Evolutionary conservation across 129 eudicot genomes (phyloP).

Genomic region (Apium graveolens): DNA sequence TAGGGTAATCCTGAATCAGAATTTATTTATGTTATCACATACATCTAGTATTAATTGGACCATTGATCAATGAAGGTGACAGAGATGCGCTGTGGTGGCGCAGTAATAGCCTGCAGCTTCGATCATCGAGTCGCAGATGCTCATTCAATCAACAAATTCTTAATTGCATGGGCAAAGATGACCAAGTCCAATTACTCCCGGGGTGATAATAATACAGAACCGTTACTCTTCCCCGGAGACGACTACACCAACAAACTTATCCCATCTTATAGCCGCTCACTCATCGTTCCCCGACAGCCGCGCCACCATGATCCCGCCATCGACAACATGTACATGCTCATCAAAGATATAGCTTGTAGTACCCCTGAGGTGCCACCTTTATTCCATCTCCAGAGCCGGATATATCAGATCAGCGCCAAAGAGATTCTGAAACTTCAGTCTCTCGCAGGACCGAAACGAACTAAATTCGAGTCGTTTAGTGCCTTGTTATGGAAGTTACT

Average conservation of each 20-base stretch:
- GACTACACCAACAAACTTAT: not conserved
- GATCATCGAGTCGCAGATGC: conserved; percentile 4
- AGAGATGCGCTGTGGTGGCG: not conserved
- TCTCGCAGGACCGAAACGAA: conserved; percentile 9
- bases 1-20: no score
- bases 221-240: conserved; percentile 22
- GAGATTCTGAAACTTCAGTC: conserved; percentile 22
- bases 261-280: conserved; percentile 23
- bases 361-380: not conserved
- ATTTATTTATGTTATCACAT: no score
- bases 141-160: conserved; percentile 1
- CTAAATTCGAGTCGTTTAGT: conserved; percentile 34
- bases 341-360: not conserved
- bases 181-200: not conserved
- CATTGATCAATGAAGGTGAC: not conserved
- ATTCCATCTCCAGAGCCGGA: conserved; percentile 27
- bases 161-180: not conserved
- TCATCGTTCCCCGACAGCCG: conserved; percentile 39
- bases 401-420: conserved; percentile 21
- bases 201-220: not conserved
- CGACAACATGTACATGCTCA: conserved; percentile 23
- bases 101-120: not conserved
- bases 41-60: no score
- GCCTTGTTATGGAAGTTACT: conserved; percentile 43
- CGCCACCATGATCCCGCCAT: conserved; percentile 13